Evolutionary conservation across 2,329 filamentous ascomycete species (phyloP).

Genomic region (Cladosporium sp.): DNA sequence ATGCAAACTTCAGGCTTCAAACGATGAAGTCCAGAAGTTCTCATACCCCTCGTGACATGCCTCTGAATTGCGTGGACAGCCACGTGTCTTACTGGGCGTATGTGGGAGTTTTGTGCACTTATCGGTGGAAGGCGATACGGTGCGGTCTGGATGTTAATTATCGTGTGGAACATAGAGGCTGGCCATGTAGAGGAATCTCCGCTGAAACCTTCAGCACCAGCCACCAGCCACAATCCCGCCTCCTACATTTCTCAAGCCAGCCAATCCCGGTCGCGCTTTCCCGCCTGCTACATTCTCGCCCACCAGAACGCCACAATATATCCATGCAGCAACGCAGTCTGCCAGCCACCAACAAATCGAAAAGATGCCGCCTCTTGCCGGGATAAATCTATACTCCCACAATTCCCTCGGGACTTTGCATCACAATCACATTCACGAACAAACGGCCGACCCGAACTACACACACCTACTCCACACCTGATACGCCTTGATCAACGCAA

Average conservation of each 20-base stretch:
- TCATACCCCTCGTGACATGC: no score
- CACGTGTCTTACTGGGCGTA: no score
- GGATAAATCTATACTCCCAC: background rate
- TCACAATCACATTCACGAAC: background rate
- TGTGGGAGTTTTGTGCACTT: background rate
- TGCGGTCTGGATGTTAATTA: background rate
- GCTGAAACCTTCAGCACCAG: background rate
- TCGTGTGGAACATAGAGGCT: constrained; percentile 1
- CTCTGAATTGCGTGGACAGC: no score
- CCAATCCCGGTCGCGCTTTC: background rate
- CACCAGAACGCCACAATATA: background rate
- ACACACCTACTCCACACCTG: background rate
- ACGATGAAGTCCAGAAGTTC: no score
- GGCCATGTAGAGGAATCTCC: background rate
- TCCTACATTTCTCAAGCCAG: background rate
- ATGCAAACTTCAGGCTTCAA: no score
- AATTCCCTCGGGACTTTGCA: background rate
- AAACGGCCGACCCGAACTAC: background rate
- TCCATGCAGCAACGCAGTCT: background rate
- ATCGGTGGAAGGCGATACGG: background rate
- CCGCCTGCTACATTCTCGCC: background rate
- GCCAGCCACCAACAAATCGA: background rate
- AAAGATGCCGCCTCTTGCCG: background rate
- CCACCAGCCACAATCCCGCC: constrained; percentile 1
- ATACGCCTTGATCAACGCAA: background rate